phyloP scores from a whole-genome alignment of 1,284 basidiomycete genomes.

The Apiotrichum veenhuisii region DNA sequence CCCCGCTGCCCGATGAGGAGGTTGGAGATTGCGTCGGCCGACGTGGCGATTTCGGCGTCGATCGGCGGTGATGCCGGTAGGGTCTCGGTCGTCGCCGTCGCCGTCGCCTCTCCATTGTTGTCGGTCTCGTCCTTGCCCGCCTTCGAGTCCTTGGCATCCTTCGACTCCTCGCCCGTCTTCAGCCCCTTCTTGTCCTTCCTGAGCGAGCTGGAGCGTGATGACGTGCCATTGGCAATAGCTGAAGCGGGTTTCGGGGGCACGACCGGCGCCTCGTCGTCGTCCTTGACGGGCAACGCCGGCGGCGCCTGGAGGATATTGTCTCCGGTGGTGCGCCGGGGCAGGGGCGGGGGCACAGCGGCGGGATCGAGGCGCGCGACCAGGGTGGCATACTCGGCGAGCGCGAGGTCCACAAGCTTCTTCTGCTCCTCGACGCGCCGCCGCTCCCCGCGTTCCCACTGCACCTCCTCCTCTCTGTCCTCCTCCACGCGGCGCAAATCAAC shows the following conservation, averaged over 20 bases:
- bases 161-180: neutral
- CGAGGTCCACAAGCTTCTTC: conserved; percentile 47
- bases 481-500: conserved; percentile 35
- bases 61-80: neutral
- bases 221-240: neutral
- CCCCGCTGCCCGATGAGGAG: conserved; percentile 46
- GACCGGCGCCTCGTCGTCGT: neutral
- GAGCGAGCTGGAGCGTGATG: neutral
- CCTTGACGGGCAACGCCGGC: conserved; percentile 7
- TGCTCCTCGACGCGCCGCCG: conserved; percentile 44
- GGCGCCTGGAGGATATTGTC: conserved; percentile 24
- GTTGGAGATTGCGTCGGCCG: conserved; percentile 42
- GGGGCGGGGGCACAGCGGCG: conserved; percentile 32
- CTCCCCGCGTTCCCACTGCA: conserved; percentile 40
- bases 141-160: no score
- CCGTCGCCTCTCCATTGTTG: neutral
- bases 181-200: neutral
- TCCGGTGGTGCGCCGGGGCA: conserved; percentile 17
- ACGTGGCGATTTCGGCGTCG: conserved; percentile 3
- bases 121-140: conserved; percentile 2
- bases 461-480: conserved; percentile 64
- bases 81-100: neutral
- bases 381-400: conserved; percentile 38
- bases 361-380: conserved; percentile 42
- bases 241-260: neutral